Base-by-base conservation (phyloP, 768 basidiomycete genomes). In the Hygrocybe punicea region DNA sequence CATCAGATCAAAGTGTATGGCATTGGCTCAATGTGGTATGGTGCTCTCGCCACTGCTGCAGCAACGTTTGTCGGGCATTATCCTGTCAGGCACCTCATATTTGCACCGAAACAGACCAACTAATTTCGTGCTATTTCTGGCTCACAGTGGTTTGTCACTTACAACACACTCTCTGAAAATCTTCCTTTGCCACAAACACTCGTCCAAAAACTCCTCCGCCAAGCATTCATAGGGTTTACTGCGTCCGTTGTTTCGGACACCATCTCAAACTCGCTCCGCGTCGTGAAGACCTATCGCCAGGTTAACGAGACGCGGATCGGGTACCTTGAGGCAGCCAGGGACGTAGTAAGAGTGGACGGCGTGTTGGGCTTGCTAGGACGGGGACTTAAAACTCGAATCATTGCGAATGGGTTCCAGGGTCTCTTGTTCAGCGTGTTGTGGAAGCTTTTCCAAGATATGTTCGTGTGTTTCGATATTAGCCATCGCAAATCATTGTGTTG, bases 271-370 rank as follows among this genome's bases (percentile, higher is more conserved):
- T 92, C 88, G 5, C 76, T 98, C 1, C 83, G 93, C 17, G 95
- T 98, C 2, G 73, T 98, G 67, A 98, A 98, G 80, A 98, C 96
- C 0, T 98, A 97, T 72, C 78, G 95, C 14, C 96, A 98, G 69
- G 93, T 95, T 33, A 84, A 93, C 66, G 86, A 88, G 58, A 83
- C 83, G 4, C 81, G 84, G 29, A 87, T 98, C 14, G 83, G 86
- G 1, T 98, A 98, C 68, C 55, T 78, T 4, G 83, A 86, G 51
- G 91, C 93, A 1, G 93, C 91, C 0, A 80, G 80, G 48, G 84
- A 82, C 5, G 89, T 98, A 47, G 75, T 97, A 36, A 80, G 80
- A 1, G 71, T 74, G 0, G 94, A 97, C 62, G 95, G 94, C 10
- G 54, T 86, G n/a, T 65, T 67, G 19, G 94, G 93, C 5, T 72